phyloP scores from a whole-genome alignment of 495 filamentous ascomycete species.

The Cercophora sp. region DNA sequence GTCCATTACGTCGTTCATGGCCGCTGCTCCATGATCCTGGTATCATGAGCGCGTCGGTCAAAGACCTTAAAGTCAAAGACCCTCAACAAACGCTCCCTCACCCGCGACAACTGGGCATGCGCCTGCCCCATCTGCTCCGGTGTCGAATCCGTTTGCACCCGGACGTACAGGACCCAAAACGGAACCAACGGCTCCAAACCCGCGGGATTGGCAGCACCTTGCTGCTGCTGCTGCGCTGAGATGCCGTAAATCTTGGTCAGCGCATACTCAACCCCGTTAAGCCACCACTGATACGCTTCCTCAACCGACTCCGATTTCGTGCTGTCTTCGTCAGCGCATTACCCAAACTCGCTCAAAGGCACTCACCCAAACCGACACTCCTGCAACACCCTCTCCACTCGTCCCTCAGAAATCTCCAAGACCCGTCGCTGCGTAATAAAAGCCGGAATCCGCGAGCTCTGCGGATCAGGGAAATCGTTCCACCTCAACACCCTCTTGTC shows the following conservation, averaged over 20 bases:
- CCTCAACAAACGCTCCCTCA: conserved; percentile 32
- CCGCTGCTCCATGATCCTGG: conserved; percentile 15
- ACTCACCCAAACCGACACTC: conserved; percentile 34
- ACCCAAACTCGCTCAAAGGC: too few relatives aligned
- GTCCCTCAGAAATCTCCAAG: conserved; percentile 24
- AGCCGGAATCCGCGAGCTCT: conserved; percentile 17
- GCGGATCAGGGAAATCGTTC: conserved; percentile 42
- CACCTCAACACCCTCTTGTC: too few relatives aligned
- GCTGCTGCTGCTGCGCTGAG: conserved; percentile 5
- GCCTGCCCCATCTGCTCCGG: conserved; percentile 41
- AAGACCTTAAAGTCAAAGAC: conserved; percentile 42
- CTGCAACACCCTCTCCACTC: conserved; percentile 21
- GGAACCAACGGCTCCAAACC: conserved; percentile 17
- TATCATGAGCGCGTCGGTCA: conserved; percentile 42
- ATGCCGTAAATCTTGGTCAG: conserved; percentile 30
- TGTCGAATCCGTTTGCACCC: conserved; percentile 37
- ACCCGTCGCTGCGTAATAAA: conserved; percentile 38
- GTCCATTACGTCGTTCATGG: too few relatives aligned
- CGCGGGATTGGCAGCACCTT: conserved; percentile 17
- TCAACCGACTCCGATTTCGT: conserved; percentile 37
- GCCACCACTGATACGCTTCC: conserved; percentile 41
- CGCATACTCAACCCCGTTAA: conserved; percentile 38
- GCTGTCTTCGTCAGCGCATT: conserved; percentile 16
- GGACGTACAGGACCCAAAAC: conserved; percentile 39
- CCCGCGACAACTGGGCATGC: conserved; percentile 29